Evolutionary conservation across 768 basidiomycete species (phyloP).

Genomic region (Panaeolus papilionaceus): DNA sequence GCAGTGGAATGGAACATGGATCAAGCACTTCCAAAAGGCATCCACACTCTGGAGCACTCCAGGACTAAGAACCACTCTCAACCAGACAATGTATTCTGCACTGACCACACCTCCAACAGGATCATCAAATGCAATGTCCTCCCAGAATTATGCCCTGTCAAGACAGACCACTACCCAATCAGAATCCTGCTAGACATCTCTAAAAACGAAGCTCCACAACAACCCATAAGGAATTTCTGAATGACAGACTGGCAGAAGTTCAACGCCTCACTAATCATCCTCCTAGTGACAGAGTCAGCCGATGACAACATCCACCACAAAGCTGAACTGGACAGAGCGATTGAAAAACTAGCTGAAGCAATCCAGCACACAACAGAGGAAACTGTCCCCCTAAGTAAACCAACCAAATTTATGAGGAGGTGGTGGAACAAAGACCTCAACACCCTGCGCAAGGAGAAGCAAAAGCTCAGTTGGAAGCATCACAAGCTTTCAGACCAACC

Average conservation of each 20-base stretch:
- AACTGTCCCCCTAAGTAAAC: too few relatives aligned
- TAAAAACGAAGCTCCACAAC: not conserved
- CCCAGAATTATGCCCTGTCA: slow-evolving; percentile 18
- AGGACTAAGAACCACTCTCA: slow-evolving; percentile 38
- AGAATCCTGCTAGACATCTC: slow-evolving; percentile 33
- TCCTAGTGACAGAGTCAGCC: too few relatives aligned
- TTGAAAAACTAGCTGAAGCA: too few relatives aligned
- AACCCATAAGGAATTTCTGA: slow-evolving; percentile 32
- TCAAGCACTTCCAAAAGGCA: slow-evolving; percentile 38
- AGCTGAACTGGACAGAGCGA: too few relatives aligned
- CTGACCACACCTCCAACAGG: slow-evolving; percentile 16
- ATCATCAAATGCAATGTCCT: slow-evolving; percentile 30
- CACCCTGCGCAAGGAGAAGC: too few relatives aligned
- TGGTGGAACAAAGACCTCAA: too few relatives aligned
- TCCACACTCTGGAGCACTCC: slow-evolving; percentile 37
- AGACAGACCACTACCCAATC: slow-evolving; percentile 51
- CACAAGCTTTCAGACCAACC: too few relatives aligned
- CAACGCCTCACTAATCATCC: not conserved
- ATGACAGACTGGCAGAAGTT: slow-evolving; percentile 39
- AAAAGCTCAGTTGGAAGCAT: too few relatives aligned
- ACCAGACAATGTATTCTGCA: slow-evolving; percentile 42
- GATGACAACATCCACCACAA: too few relatives aligned
- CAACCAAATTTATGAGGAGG: too few relatives aligned
- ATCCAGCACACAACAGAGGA: too few relatives aligned
- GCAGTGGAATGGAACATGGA: slow-evolving; percentile 33